Conservation (phyloP, 345 rosid genomes). For the Citrus medica region DNA sequence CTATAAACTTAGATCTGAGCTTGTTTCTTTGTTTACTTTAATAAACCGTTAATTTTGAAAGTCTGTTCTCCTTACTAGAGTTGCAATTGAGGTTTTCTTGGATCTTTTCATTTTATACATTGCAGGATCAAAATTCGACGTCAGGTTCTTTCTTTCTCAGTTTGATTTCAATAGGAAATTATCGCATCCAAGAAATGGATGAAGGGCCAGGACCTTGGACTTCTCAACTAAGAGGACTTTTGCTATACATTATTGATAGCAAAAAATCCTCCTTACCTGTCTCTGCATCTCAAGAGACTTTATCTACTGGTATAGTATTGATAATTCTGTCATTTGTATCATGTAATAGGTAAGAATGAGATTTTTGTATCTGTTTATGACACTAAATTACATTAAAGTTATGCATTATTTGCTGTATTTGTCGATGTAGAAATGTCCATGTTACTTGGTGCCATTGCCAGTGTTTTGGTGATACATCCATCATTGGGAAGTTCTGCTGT, state of each 20-base stretch:
- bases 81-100: constrained; percentile 9
- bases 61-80: not conserved
- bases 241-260: constrained; percentile 40
- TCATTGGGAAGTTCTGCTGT: constrained; percentile 49
- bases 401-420: constrained; percentile 6
- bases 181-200: constrained; percentile 32
- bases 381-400: not conserved
- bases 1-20: not conserved
- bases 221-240: constrained; percentile 60
- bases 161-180: constrained; percentile 42
- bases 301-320: constrained; percentile 32
- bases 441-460: constrained; percentile 56
- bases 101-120: constrained; percentile 26
- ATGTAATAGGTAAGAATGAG: not conserved
- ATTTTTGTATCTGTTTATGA: not conserved
- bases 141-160: constrained; percentile 44
- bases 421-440: constrained; percentile 48
- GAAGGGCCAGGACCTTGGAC: constrained; percentile 46
- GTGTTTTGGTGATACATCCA: constrained; percentile 73
- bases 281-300: constrained; percentile 36
- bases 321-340: not conserved
- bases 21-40: not conserved
- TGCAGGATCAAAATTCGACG: constrained; percentile 42
- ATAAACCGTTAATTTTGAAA: not conserved
- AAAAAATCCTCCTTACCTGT: constrained; percentile 44